Base-by-base conservation (phyloP, 805 yeast genomes). In the Trichomonascus vanleenenianus region DNA sequence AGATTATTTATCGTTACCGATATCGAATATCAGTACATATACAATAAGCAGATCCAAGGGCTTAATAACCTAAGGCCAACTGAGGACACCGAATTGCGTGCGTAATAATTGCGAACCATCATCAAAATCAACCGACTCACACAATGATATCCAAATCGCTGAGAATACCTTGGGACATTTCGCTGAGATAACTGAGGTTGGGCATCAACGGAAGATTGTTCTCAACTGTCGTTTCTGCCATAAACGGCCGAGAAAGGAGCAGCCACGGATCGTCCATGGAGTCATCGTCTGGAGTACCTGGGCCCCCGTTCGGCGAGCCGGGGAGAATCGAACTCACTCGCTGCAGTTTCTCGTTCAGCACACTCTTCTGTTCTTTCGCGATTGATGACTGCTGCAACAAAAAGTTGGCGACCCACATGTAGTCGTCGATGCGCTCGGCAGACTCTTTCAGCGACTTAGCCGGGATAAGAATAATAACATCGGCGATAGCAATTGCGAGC, bases 371-470 rank as follows among this genome's bases (percentile, higher is more conserved):
- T 9, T 11, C 37, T 6, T n/a, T 16, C 6, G 41, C n/a, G 37
- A 49, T 30, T 12, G 46, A 30, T 2, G 49, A 25, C 9, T 43
- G 46, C 27, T 37, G 30, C 15, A 49, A 39, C 41, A 49, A 27
- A 30, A 45, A 49, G 30, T 43, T 22, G 16, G 49, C 40, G 25
- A 49, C 30, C 49, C 51, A 45, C 36, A 49, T 35, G 33, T 40
- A 46, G 25, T 45, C 46, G 14, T 48, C 49, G n/a, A 44, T 22
- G 9, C 48, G 25, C 15, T 39, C 49, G 14, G 43, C 16, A n/a
- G 39, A 20, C 27, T 42, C 42, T 12, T 44, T 40, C n/a, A 42
- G 39, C 15, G 30, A n/a, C 4, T 45, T 34, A 10, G 45, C 41
- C 10, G 51, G 46, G 11, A 46, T 35, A 11, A 34, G 40, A 22